Conservation (phyloP, 2,329 filamentous ascomycete species). For the Apiospora kogelbergensis region DNA sequence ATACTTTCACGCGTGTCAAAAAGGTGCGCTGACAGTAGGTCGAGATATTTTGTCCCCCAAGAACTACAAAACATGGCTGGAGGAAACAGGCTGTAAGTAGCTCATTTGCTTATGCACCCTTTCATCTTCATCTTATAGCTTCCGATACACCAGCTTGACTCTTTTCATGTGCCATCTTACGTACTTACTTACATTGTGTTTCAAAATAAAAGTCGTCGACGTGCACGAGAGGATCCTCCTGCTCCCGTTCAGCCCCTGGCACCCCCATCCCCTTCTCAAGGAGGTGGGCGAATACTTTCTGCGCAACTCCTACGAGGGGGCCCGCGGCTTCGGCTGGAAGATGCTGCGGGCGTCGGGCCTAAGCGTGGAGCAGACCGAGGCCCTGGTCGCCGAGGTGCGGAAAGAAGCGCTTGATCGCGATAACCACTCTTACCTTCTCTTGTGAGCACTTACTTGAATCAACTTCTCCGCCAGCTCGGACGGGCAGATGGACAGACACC, state of each 20-base stretch:
- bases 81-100: background rate
- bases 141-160: too few relatives aligned
- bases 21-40: background rate
- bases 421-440: background rate
- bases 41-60: background rate
- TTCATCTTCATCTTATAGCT: too few relatives aligned
- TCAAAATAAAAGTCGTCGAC: background rate
- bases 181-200: background rate
- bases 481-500: background rate
- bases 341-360: background rate
- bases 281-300: background rate
- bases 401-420: background rate
- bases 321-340: background rate
- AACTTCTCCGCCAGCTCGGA: too few relatives aligned
- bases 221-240: background rate
- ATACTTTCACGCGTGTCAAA: background rate
- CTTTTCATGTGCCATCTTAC: too few relatives aligned
- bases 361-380: background rate
- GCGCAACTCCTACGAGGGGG: background rate
- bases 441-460: background rate
- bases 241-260: background rate
- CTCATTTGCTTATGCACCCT: background rate
- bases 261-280: background rate
- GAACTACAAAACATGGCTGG: conserved; percentile 6
- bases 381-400: background rate